Percentiles rank a stretch among this genome's conserved stretches.
These are phyloP conservation scores for Botrytis sinoallii DNA, from an alignment of 2,329 filamentous ascomycete genomes.

Conservation along the genomic window DNA sequence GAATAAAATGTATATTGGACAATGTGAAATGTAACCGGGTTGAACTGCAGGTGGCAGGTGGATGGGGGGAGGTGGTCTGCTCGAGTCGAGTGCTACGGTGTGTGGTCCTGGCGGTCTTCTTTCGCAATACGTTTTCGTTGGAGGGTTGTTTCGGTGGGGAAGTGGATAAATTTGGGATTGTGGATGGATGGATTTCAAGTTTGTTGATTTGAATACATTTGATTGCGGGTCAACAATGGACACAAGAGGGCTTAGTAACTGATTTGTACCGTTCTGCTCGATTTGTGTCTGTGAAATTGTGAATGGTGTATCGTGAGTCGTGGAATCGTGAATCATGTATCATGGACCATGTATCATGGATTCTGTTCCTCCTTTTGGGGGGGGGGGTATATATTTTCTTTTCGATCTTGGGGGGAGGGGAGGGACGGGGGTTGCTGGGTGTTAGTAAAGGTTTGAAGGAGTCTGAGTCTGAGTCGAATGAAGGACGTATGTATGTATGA, in stretches of 20 bases:
- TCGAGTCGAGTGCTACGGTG: constrained; percentile 12
- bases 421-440: background rate
- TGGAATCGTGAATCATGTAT: background rate
- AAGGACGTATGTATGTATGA: constrained; percentile 2
- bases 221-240: constrained; percentile 6
- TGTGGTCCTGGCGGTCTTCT: constrained; percentile 1
- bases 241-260: background rate
- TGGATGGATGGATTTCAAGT: background rate
- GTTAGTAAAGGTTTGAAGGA: background rate
- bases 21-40: background rate
- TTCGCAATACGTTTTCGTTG: constrained; percentile 15
- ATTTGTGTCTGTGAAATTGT: background rate
- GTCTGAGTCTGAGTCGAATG: background rate
- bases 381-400: background rate
- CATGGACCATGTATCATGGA: background rate
- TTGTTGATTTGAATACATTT: constrained; percentile 6
- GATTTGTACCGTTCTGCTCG: background rate
- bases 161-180: constrained; percentile 4
- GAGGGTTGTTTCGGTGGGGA: constrained; percentile 12
- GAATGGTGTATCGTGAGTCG: background rate
- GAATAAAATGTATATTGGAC: constrained; percentile 5
- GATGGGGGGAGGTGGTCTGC: constrained; percentile 1
- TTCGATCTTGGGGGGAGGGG: background rate
- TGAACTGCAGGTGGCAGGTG: constrained; percentile 1
- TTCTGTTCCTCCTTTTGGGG: background rate